phyloP scores from a whole-genome alignment of 306 rosid species.

The Prosopis cineraria region DNA sequence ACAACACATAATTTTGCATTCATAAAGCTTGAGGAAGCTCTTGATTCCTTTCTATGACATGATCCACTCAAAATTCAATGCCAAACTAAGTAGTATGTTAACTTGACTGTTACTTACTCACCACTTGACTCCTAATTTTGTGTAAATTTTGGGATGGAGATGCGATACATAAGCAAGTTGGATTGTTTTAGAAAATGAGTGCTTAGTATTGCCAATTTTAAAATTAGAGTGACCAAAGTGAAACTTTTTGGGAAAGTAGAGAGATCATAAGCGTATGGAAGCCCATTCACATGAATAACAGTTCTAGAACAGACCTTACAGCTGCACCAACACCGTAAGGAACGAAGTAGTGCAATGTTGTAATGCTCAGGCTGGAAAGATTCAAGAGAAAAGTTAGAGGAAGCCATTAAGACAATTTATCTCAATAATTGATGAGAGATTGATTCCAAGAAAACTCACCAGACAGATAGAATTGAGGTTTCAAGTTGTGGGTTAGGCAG shows the following conservation, averaged over 20 bases:
- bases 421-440: neutral
- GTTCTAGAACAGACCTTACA: constrained; percentile 49
- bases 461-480: constrained; percentile 65
- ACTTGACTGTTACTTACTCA: neutral
- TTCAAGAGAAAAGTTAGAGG: constrained; percentile 16
- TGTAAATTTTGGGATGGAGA: neutral
- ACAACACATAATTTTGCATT: neutral
- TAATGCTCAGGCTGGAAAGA: constrained; percentile 52
- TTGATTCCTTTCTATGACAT: neutral
- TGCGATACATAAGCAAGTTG: neutral
- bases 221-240: neutral
- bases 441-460: constrained; percentile 38
- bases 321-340: constrained; percentile 64
- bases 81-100: neutral
- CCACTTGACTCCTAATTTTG: neutral
- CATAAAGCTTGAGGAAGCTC: neutral
- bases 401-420: neutral
- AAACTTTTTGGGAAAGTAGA: neutral
- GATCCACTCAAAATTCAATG: neutral
- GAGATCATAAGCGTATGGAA: neutral
- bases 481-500: constrained; percentile 60
- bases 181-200: neutral
- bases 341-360: constrained; percentile 55
- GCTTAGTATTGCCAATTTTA: neutral
- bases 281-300: too few relatives aligned